Evolutionary conservation across 2,329 filamentous ascomycete species (phyloP).

Genomic region (Talaromyces funiculosus): DNA sequence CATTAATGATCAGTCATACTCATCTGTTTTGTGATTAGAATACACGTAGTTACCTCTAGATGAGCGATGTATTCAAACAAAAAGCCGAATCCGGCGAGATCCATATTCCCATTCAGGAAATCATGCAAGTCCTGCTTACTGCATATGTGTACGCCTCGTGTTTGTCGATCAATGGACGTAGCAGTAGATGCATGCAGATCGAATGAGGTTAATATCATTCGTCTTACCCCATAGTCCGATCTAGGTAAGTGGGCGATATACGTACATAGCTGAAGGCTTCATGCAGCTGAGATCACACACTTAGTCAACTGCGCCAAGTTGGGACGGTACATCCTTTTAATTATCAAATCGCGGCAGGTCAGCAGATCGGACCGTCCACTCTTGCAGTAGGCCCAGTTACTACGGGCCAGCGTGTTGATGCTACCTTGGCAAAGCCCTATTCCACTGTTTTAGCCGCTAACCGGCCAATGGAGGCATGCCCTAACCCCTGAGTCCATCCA

Average conservation of each 20-base stretch:
- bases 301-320: not conserved
- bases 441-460: not conserved
- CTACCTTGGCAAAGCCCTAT: constrained; percentile 1
- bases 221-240: not conserved
- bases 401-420: not conserved
- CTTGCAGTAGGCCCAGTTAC: not conserved
- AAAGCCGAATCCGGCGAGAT: not conserved
- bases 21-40: too few relatives aligned
- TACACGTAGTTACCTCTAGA: too few relatives aligned
- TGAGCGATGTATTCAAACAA: not conserved
- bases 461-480: not conserved
- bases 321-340: not conserved
- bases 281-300: not conserved
- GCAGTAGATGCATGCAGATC: not conserved
- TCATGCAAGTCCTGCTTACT: not conserved
- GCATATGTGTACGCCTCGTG: too few relatives aligned
- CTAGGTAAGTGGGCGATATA: not conserved
- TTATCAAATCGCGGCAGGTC: not conserved
- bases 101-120: constrained; percentile 11
- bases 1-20: too few relatives aligned
- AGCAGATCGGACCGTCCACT: not conserved
- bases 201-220: not conserved
- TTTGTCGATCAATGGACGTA: not conserved
- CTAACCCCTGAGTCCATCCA: not conserved
- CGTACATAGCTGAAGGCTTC: not conserved